Evolutionary conservation across 306 rosid species (phyloP).

Genomic region (Acacia crassicarpa): DNA sequence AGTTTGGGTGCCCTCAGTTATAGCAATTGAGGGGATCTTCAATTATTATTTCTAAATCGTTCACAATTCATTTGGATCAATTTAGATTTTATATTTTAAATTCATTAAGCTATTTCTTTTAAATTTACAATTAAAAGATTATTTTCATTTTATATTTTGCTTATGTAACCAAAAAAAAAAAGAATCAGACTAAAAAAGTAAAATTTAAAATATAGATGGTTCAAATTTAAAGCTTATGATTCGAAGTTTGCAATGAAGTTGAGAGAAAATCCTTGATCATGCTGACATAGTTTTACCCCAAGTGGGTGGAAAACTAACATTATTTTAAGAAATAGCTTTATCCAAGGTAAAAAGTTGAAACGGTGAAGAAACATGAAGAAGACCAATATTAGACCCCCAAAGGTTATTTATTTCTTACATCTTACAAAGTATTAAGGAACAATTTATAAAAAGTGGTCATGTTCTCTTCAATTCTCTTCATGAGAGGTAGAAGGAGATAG

Average conservation of each 20-base stretch:
- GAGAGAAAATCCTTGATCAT: neutral
- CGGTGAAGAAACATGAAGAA: neutral
- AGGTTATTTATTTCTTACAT: neutral
- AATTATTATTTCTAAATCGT: neutral
- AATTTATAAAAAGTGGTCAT: neutral
- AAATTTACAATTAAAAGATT: neutral
- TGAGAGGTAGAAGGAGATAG: neutral
- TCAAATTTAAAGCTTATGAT: neutral
- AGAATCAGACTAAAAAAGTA: neutral
- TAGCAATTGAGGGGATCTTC: neutral
- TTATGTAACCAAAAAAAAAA: neutral
- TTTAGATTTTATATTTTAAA: neutral
- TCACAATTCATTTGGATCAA: neutral
- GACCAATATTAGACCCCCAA: neutral
- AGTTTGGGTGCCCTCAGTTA: neutral
- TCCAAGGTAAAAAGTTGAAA: neutral
- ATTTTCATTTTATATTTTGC: neutral
- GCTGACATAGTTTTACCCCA: neutral
- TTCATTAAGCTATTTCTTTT: neutral
- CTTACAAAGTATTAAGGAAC: neutral
- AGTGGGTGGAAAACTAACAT: neutral
- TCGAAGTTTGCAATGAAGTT: neutral
- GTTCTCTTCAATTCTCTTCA: neutral
- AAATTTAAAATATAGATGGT: neutral
- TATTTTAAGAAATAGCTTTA: neutral